phyloP scores from a whole-genome alignment of 2,329 filamentous ascomycete species.

The Aureobasidium zeae region DNA sequence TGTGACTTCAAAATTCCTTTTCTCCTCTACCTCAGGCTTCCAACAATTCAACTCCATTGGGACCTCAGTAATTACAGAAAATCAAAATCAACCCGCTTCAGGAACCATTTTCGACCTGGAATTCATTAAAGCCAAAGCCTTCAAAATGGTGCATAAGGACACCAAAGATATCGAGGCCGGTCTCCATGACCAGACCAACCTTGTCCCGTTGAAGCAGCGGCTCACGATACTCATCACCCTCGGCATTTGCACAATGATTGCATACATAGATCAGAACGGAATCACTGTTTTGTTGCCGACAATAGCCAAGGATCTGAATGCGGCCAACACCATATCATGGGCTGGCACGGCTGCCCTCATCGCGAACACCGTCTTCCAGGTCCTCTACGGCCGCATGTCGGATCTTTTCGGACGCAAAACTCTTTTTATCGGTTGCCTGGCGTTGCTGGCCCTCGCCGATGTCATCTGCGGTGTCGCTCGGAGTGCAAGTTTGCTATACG shows the following conservation, averaged over 20 bases:
- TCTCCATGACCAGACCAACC: slow-evolving; percentile 49
- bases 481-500: slow-evolving; percentile 30
- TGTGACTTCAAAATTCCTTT: no score
- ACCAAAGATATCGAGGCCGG: slow-evolving; percentile 30
- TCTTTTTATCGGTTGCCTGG: slow-evolving; percentile 46
- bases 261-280: slow-evolving; percentile 50
- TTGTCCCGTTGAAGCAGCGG: slow-evolving; percentile 44
- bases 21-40: no score
- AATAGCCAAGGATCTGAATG: slow-evolving; percentile 31
- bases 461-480: slow-evolving; percentile 49
- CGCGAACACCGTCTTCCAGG: slow-evolving; percentile 54
- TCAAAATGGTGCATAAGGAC: slow-evolving; percentile 13
- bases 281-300: slow-evolving; percentile 37
- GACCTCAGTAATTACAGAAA: no score
- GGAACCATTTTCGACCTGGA: no score
- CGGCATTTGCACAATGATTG: slow-evolving; percentile 45
- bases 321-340: slow-evolving; percentile 46
- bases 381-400: slow-evolving; percentile 47
- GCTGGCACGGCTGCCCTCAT: slow-evolving; percentile 46
- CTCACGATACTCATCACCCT: slow-evolving; percentile 45
- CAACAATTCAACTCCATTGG: no score
- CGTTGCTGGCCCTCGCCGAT: slow-evolving; percentile 47
- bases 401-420: slow-evolving; percentile 41
- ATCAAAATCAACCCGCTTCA: no score
- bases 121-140: neutral